Percentiles rank a stretch among this genome's conserved stretches.
phyloP scores from a whole-genome alignment of 2,329 filamentous ascomycete genomes.

The Pseudogymnoascus verrucosus region DNA sequence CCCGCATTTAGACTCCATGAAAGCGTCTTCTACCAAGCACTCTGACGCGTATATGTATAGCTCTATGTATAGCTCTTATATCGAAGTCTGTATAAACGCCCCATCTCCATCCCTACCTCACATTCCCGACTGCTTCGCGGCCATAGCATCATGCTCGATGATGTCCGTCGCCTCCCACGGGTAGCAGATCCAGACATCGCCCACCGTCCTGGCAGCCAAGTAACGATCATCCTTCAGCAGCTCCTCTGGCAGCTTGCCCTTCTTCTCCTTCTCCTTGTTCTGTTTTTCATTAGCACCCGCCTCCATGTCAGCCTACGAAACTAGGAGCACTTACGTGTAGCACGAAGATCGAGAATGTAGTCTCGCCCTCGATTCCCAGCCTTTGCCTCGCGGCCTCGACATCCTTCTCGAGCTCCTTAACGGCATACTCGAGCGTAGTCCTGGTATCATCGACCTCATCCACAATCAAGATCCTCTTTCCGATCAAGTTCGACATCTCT shows the following conservation, averaged over 20 bases:
- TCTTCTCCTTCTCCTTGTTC: slow-evolving; percentile 98
- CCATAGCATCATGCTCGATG: slow-evolving; percentile 76
- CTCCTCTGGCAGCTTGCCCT: slow-evolving; percentile 70
- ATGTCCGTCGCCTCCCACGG: slow-evolving; percentile 96
- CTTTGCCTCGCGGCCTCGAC: slow-evolving; percentile 72
- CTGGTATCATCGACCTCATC: slow-evolving; percentile 95
- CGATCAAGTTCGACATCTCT: slow-evolving; percentile 80
- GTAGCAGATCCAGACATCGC: slow-evolving; percentile 98
- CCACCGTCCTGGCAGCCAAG: slow-evolving; percentile 75
- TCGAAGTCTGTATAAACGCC: neutral
- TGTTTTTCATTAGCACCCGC: slow-evolving; percentile 29
- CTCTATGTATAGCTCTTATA: slow-evolving; percentile 7
- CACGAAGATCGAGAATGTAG: slow-evolving; percentile 90
- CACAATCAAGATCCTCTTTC: slow-evolving; percentile 86
- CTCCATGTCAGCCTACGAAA: neutral
- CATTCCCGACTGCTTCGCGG: slow-evolving; percentile 31
- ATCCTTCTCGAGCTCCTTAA: slow-evolving; percentile 89
- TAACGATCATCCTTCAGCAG: slow-evolving; percentile 71
- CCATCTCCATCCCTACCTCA: neutral
- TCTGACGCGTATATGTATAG: neutral
- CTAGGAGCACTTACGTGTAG: slow-evolving; percentile 56
- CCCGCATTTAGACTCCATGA: neutral
- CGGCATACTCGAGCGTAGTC: slow-evolving; percentile 89
- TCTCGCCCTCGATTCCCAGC: slow-evolving; percentile 58
- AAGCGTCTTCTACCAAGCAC: neutral